Evolutionary conservation across 1,284 basidiomycete genomes (phyloP), one percentile per base, ranked within the genome.

Genomic region (Vanrija sp.): DNA sequence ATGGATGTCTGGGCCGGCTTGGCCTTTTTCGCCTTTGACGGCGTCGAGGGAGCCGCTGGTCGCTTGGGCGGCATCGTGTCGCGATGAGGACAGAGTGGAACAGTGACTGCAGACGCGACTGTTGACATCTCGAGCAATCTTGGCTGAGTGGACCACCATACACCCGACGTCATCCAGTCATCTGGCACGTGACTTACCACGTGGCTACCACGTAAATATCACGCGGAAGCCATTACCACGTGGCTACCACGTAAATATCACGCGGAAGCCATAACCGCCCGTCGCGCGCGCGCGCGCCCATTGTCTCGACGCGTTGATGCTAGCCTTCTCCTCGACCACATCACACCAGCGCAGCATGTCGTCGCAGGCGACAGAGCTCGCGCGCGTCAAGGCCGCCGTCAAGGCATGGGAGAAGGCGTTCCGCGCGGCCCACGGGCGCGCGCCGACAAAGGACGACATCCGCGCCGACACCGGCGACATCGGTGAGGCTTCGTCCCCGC

Each of bases 391-490:
- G 36, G 79, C 85, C 49, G 83, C 88, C 61, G 85, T 94, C 62
- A 93, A 93, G 72, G 60, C 79, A 35, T 94, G 89, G 87, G 90
- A 93, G 67, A 84, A 84, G 62, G 77, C 78, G 6, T 94, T 93
- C 75, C 83, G 80, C 57, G 73, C 79, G 0, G 65, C 70, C 4
- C 75, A 89, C 69, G 81, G 80, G 35, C 80, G 84, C 59, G 80
- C 83, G 37, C 86, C 90, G 0, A 82, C 84, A 10, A 78, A 89
- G 24, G 81, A 89, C 36, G 90, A 93, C 68, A 90, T 93, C 62
- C 88, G 83, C 68, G 75, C 78, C 25, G 79, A 83, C 50, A 82
- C 84, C 23, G 41, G 57, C 18, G 69, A 75, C 52, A 86, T 93
- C 59, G 86, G 90, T 92, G 61, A 61, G 84, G 77, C 50, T 9